Conservation (phyloP, 345 rosid genomes). For the Citrus trifoliata region DNA sequence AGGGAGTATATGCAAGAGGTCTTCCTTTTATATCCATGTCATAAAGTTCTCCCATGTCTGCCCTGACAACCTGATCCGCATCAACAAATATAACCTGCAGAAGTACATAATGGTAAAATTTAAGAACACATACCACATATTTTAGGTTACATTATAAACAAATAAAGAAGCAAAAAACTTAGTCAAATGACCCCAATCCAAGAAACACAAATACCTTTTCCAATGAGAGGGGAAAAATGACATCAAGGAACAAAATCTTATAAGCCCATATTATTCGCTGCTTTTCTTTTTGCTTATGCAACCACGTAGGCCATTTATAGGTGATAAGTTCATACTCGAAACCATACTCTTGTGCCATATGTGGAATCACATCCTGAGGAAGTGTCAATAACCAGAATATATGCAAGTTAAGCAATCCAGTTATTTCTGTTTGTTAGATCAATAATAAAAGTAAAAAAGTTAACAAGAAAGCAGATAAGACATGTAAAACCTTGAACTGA, state of each 20-base stretch:
- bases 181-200: neutral
- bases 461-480: slow-evolving; percentile 4
- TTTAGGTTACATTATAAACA: neutral
- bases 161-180: neutral
- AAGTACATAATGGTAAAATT: slow-evolving; percentile 4
- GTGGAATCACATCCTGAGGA: slow-evolving; percentile 91
- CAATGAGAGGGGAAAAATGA: slow-evolving; percentile 92
- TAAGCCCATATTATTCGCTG: slow-evolving; percentile 99
- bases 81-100: slow-evolving; percentile 94
- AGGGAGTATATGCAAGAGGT: slow-evolving; percentile 98
- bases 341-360: slow-evolving; percentile 90
- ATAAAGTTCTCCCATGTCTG: slow-evolving; percentile 98
- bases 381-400: slow-evolving; percentile 12
- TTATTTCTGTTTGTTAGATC: neutral
- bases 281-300: slow-evolving; percentile 98
- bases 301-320: slow-evolving; percentile 99
- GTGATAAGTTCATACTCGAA: slow-evolving; percentile 91
- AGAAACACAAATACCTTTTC: slow-evolving; percentile 60
- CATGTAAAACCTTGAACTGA: slow-evolving; percentile 73
- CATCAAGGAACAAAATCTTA: slow-evolving; percentile 95
- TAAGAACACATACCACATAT: slow-evolving; percentile 7
- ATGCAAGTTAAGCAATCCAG: slow-evolving; percentile 6
- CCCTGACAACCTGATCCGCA: slow-evolving; percentile 93
- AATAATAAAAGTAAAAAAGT: neutral
- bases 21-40: slow-evolving; percentile 97